Base-by-base conservation (phyloP, 352 stramenopile species). In the Aphanomyces stellatus region DNA sequence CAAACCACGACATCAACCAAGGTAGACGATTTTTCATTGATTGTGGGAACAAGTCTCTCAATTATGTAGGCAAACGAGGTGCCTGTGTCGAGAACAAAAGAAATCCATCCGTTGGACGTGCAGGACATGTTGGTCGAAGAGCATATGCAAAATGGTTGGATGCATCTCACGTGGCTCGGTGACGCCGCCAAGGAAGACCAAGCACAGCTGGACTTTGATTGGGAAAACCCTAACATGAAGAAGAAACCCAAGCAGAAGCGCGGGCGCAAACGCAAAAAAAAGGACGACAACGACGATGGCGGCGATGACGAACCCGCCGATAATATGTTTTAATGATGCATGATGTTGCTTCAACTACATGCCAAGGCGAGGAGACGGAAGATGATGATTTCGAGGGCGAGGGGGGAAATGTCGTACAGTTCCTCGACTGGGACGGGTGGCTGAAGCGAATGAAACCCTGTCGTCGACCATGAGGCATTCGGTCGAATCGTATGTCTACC, bases 131-230 rank as follows among this genome's bases (percentile, higher is more conserved):
- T 70, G 4, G 60, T 69, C 0, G 62, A 69, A 2, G 62, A 81
- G 42, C 56, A 71, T 31, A 62, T 91, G 2, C 61, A 78, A 41
- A 33, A 77, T 22, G 76, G 68, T 62, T 95, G 86, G 86, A 83
- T 72, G 8, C 53, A 88, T 2, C 85, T 91, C 27, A 37, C 88
- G n/a, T 57, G 71, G 53, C 78, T 80, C 8, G 87, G 79, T 71
- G 51, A 67, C 17, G 78, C 75, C 19, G 74, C 78, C 25, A 77
- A 75, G 4, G 76, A 90, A 49, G 86, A 95, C 53, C 78, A 91
- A 59, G 77, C 76, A 35, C 76, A 92, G 42, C 68, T 88, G 62
- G 82, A 93, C 67, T 76, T 90, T 35, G 83, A 89, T 22, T 67
- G 75, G 0, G 49, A 77, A 13, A 73, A 76, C 30, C 69, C 1